A percentile compares a stretch with the other conserved stretches of the same genome.
Conservation (phyloP, 225 moss, liverwort and hornwort species). For the Pseudisothecium myosuroides region DNA sequence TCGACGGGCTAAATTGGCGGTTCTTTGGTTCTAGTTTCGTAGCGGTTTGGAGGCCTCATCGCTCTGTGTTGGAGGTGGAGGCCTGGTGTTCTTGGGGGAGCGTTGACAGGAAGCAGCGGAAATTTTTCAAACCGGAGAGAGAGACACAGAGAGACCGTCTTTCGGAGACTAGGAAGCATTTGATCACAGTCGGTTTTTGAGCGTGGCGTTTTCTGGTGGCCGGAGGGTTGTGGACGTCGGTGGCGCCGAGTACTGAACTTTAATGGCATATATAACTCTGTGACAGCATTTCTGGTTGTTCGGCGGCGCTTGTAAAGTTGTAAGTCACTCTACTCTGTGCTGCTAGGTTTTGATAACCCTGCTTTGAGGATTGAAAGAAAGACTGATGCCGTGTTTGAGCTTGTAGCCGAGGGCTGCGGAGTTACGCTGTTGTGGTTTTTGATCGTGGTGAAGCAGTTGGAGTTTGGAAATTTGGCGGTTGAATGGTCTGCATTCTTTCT, state of each 20-base stretch:
- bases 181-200: neutral
- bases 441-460: neutral
- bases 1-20: neutral
- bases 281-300: neutral
- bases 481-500: neutral
- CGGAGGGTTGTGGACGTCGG: neutral
- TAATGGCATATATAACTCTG: neutral
- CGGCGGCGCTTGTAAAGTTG: neutral
- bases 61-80: neutral
- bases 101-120: neutral
- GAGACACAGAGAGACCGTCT: neutral
- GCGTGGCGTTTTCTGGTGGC: neutral
- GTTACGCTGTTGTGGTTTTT: neutral
- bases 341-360: neutral
- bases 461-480: neutral
- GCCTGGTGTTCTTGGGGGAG: neutral
- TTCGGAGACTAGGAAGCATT: neutral
- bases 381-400: neutral
- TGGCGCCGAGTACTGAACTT: neutral
- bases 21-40: neutral
- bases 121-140: neutral
- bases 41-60: neutral
- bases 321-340: neutral
- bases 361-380: neutral
- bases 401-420: neutral